Percentiles rank a stretch among this genome's conserved stretches.
Conservation (phyloP, 2,329 filamentous ascomycete species). For the Neopestalotiopsis sp. region DNA sequence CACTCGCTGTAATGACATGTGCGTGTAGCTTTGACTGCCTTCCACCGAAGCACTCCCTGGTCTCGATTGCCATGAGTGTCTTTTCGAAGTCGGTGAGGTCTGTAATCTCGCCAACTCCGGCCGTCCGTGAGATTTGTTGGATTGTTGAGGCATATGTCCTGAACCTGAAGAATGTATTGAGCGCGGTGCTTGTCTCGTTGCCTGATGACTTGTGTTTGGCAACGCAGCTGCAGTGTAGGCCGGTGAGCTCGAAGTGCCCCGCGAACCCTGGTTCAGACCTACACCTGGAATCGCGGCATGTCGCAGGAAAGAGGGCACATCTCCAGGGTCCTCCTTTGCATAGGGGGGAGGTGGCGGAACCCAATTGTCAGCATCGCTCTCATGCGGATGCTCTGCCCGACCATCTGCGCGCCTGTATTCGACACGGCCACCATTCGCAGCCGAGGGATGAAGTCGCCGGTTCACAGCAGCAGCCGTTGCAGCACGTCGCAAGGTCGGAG, state of each 20-base stretch:
- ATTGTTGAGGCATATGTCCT: constrained; percentile 22
- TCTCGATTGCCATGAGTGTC: constrained; percentile 25
- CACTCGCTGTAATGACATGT: constrained; percentile 19
- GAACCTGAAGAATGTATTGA: constrained; percentile 8
- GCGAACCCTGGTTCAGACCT: constrained; percentile 16
- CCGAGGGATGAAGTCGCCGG: constrained; percentile 67
- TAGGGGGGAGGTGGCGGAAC: constrained; percentile 85
- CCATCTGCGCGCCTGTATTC: constrained; percentile 73
- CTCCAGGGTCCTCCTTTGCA: constrained; percentile 65
- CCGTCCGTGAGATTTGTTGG: constrained; percentile 21
- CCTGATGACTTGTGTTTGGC: not conserved
- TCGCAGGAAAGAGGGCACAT: constrained; percentile 61
- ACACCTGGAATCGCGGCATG: constrained; percentile 48
- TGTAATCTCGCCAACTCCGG: constrained; percentile 35
- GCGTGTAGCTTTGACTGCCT: not conserved
- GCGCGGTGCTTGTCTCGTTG: constrained; percentile 16
- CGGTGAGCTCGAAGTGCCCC: constrained; percentile 9
- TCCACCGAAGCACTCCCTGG: constrained; percentile 16
- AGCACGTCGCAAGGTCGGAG: constrained; percentile 72
- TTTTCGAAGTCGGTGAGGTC: constrained; percentile 29
- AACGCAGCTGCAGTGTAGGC: constrained; percentile 8
- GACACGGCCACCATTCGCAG: constrained; percentile 57
- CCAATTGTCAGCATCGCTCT: constrained; percentile 89
- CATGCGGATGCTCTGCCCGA: constrained; percentile 76
- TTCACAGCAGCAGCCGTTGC: constrained; percentile 79